phyloP scores from a whole-genome alignment of 2,329 filamentous ascomycete genomes.

The Mariannaea elegans region DNA sequence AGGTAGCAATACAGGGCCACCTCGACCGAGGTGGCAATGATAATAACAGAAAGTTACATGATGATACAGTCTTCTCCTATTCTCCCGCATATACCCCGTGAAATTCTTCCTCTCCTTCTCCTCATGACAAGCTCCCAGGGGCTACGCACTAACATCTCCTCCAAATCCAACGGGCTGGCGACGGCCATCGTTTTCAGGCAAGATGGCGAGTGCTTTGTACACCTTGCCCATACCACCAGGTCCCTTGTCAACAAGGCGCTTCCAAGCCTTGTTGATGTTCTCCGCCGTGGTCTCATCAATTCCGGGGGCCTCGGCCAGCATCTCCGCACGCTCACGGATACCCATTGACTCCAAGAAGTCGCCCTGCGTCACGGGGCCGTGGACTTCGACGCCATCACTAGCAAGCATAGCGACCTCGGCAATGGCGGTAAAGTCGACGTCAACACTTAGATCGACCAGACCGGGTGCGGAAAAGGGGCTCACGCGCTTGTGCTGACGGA shows the following conservation, averaged over 20 bases:
- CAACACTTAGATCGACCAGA: constrained; percentile 86
- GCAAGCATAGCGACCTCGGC: constrained; percentile 82
- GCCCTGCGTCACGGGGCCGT: constrained; percentile 89
- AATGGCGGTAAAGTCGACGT: constrained; percentile 91
- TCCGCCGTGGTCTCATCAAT: constrained; percentile 57
- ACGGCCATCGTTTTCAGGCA: constrained; percentile 79
- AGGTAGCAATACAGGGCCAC: constrained; percentile 7
- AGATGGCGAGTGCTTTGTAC: constrained; percentile 91
- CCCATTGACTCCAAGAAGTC: constrained; percentile 84
- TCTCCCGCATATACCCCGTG: neutral
- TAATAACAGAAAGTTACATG: constrained; percentile 17
- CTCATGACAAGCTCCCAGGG: neutral
- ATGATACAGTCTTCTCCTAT: constrained; percentile 18
- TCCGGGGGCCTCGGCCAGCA: constrained; percentile 63
- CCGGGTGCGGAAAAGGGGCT: constrained; percentile 84
- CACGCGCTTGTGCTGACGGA: constrained; percentile 78
- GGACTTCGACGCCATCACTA: constrained; percentile 85
- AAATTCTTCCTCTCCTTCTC: neutral
- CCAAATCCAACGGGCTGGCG: constrained; percentile 92
- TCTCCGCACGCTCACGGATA: constrained; percentile 78
- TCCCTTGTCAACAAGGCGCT: constrained; percentile 82
- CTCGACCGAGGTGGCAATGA: neutral
- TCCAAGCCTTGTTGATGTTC: constrained; percentile 78
- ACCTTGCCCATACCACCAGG: constrained; percentile 91
- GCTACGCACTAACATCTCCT: constrained; percentile 62